Evolutionary conservation across 2,329 filamentous ascomycete species (phyloP).

Genomic region (Colletotrichum sp.): DNA sequence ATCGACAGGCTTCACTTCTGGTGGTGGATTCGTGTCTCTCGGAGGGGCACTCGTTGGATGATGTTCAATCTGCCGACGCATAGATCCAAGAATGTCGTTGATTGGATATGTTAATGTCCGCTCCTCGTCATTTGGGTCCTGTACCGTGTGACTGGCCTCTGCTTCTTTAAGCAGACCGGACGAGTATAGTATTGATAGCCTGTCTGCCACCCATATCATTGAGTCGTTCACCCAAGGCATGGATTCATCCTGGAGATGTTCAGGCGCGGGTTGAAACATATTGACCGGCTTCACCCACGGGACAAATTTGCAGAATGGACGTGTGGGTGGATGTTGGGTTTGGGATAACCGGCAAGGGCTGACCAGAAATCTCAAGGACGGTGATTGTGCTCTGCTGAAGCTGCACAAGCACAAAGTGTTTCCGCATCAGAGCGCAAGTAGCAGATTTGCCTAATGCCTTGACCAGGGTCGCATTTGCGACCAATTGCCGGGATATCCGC

Average conservation of each 20-base stretch:
- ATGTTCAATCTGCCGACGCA: background rate
- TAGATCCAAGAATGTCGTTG: background rate
- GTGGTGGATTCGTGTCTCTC: background rate
- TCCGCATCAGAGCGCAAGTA: background rate
- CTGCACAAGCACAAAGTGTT: background rate
- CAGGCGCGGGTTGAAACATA: background rate
- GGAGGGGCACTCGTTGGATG: background rate
- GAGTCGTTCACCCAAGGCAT: background rate
- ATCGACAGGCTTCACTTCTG: background rate
- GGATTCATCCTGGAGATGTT: background rate
- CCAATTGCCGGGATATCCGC: background rate
- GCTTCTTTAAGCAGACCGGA: background rate
- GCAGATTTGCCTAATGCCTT: background rate
- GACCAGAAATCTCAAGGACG: background rate
- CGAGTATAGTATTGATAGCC: background rate
- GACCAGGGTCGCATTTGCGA: background rate
- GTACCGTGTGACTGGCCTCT: background rate
- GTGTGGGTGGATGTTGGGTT: background rate
- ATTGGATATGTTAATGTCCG: background rate
- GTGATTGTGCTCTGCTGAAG: background rate
- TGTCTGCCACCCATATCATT: background rate
- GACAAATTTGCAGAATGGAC: background rate
- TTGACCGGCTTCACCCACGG: accelerated
- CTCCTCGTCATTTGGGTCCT: background rate
- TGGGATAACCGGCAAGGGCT: background rate